These are phyloP conservation scores for Meyerozyma elateridarum DNA, from an alignment of 1,139 yeast genomes.

Conservation along the genomic window DNA sequence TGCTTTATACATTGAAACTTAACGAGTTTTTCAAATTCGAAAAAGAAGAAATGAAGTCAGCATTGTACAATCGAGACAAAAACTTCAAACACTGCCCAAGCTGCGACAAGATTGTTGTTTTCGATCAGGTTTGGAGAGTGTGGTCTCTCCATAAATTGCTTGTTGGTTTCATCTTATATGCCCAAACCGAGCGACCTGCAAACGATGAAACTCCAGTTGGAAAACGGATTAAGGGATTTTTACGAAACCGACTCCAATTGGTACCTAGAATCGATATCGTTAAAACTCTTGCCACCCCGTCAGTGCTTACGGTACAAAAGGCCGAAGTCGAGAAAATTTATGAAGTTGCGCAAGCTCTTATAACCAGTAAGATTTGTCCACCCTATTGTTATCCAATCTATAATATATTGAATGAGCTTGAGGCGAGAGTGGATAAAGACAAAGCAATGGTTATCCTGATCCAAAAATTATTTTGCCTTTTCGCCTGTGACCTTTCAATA, in stretches of 20 bases:
- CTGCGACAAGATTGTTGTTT: neutral
- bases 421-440: neutral
- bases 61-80: neutral
- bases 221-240: neutral
- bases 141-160: slow-evolving; percentile 2
- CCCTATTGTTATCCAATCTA: slow-evolving; percentile 1
- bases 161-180: slow-evolving; percentile 1
- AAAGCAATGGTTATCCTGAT: neutral
- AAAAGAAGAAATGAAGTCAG: neutral
- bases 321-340: neutral
- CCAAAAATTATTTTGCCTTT: neutral
- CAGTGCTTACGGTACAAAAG: neutral
- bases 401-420: neutral
- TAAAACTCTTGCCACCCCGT: neutral
- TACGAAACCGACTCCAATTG: neutral
- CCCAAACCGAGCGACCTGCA: neutral
- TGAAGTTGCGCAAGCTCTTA: neutral
- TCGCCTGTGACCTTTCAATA: neutral
- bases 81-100: neutral
- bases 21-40: slow-evolving; percentile 2
- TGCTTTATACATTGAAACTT: slow-evolving; percentile 7
- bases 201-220: neutral
- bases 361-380: slow-evolving; percentile 1
- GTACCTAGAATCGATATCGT: neutral
- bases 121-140: neutral